These are phyloP conservation scores for Aspergillus ruber DNA, from an alignment of 2,329 filamentous ascomycete genomes.

Conservation along the genomic window DNA sequence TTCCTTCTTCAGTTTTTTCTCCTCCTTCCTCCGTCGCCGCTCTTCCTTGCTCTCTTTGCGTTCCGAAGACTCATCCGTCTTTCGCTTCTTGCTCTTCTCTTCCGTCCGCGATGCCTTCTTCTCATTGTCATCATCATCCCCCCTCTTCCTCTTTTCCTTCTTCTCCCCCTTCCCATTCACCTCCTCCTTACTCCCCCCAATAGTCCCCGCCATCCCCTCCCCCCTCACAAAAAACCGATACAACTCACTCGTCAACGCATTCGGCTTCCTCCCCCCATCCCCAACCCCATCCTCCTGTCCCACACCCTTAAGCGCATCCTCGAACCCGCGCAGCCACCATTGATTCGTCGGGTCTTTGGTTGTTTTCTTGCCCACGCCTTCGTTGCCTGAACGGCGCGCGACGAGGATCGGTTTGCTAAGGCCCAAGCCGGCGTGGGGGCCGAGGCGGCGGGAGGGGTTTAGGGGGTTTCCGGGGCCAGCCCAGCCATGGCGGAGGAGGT, in stretches of 20 bases:
- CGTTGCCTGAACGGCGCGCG: constrained; percentile 71
- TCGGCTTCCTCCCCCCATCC: constrained; percentile 48
- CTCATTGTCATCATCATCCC: constrained; percentile 16
- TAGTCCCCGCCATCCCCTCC: constrained; percentile 66
- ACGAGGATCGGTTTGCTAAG: constrained; percentile 78
- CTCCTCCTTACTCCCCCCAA: constrained; percentile 16
- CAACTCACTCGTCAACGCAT: constrained; percentile 48
- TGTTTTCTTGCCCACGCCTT: constrained; percentile 74
- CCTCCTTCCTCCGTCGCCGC: constrained; percentile 15
- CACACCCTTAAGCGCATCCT: constrained; percentile 77
- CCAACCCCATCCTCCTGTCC: constrained; percentile 49
- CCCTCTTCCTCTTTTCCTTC: constrained; percentile 32
- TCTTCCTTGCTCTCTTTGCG: constrained; percentile 20
- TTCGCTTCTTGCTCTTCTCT: constrained; percentile 14
- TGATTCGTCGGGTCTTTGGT: constrained; percentile 63
- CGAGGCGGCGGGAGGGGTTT: constrained; percentile 52
- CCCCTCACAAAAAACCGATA: constrained; percentile 84
- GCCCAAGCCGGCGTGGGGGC: constrained; percentile 59
- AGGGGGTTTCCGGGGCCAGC: constrained; percentile 81
- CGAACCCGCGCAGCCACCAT: constrained; percentile 96
- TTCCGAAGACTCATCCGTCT: constrained; percentile 6
- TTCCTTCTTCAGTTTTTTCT: constrained; percentile 22
- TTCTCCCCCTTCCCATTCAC: constrained; percentile 10
- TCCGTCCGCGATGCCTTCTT: constrained; percentile 30
- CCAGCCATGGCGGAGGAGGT: constrained; percentile 84